These are phyloP conservation scores for Penicillium arizonense DNA, from an alignment of 495 filamentous ascomycete genomes.

Conservation along the genomic window DNA sequence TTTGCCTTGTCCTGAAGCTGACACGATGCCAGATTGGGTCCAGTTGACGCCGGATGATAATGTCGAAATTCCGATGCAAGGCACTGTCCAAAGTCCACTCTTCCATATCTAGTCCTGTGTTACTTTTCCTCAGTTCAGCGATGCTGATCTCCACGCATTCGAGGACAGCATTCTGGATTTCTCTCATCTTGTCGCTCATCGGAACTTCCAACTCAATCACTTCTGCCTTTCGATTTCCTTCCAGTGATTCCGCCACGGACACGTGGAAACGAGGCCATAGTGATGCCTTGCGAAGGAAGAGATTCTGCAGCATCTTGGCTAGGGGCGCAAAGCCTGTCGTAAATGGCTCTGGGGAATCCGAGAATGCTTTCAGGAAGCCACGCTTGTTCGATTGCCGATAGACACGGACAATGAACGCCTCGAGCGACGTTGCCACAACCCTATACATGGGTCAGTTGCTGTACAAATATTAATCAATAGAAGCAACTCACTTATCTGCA, in stretches of 20 bases:
- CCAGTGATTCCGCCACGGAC: constrained; percentile 80
- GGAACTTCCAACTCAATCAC: constrained; percentile 96
- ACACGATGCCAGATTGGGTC: constrained; percentile 97
- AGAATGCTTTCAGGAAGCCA: constrained; percentile 96
- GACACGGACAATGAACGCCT: constrained; percentile 93
- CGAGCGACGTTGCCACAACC: constrained; percentile 81
- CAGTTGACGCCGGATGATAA: constrained; percentile 82
- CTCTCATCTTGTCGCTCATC: constrained; percentile 91
- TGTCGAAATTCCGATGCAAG: constrained; percentile 87
- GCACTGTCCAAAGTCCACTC: constrained; percentile 98
- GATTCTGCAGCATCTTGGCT: constrained; percentile 85
- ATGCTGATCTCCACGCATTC: constrained; percentile 97
- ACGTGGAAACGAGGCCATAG: constrained; percentile 96
- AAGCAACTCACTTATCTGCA: constrained; percentile 63
- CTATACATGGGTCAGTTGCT: constrained; percentile 24
- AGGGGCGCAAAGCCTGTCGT: constrained; percentile 86
- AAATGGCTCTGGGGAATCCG: constrained; percentile 91
- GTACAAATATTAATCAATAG: background rate
- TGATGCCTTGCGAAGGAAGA: constrained; percentile 85
- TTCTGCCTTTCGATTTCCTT: constrained; percentile 90
- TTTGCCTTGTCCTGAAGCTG: constrained; percentile 90
- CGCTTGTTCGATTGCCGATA: constrained; percentile 89
- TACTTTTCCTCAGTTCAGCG: constrained; percentile 83
- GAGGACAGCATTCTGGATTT: constrained; percentile 90
- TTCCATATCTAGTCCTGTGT: constrained; percentile 88